These are phyloP conservation scores for Pelargonium hybrid DNA, from an alignment of 441 rosid genomes.

Conservation along the genomic window DNA sequence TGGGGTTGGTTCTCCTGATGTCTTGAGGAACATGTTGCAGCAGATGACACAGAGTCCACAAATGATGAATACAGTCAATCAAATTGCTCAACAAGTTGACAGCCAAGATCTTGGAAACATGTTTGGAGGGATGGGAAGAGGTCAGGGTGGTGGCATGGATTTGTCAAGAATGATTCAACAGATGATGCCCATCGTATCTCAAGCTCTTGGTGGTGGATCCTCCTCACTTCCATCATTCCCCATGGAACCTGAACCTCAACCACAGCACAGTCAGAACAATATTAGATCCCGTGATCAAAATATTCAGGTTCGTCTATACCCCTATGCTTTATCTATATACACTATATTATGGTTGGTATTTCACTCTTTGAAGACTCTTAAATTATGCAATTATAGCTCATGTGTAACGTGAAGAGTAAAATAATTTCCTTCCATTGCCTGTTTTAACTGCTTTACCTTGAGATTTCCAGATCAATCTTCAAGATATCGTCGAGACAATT, in stretches of 20 bases:
- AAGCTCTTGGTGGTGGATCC: conserved; percentile 53
- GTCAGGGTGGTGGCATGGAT: conserved; percentile 60
- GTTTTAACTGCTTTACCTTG: conserved; percentile 2
- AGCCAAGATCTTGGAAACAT: conserved; percentile 59
- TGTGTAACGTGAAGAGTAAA: neutral
- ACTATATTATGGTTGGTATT: neutral
- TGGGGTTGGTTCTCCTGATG: conserved; percentile 70
- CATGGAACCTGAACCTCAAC: conserved; percentile 26
- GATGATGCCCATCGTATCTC: conserved; percentile 95
- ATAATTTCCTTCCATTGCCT: neutral
- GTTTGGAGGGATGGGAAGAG: conserved; percentile 55
- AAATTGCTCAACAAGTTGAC: conserved; percentile 85
- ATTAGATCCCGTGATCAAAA: conserved; percentile 22
- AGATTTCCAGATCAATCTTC: conserved; percentile 35
- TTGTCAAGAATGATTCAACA: conserved; percentile 77
- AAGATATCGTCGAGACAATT: conserved; percentile 42
- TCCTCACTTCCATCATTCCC: conserved; percentile 23
- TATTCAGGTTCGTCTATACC: conserved; percentile 39
- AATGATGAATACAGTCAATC: conserved; percentile 71
- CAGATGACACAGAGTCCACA: conserved; percentile 78
- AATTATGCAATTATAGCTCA: neutral
- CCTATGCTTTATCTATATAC: neutral
- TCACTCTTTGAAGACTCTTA: neutral
- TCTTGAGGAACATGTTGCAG: conserved; percentile 72
- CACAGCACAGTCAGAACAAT: conserved; percentile 20